Percentiles rank a stretch among this genome's conserved stretches.
Evolutionary conservation across 768 basidiomycete genomes (phyloP).

Genomic region (Suillus luteus): DNA sequence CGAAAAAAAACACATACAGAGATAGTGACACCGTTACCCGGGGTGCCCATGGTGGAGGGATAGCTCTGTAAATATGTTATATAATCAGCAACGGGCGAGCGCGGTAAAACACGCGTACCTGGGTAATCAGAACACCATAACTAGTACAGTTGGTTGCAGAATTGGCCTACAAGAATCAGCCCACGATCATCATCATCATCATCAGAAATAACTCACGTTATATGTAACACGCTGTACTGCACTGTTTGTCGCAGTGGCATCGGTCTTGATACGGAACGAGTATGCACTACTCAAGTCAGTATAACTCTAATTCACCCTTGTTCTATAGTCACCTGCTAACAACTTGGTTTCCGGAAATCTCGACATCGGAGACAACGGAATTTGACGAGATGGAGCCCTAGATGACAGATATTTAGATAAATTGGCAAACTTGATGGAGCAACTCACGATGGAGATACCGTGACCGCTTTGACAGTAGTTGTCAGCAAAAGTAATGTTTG

Average conservation of each 20-base stretch:
- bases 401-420: neutral
- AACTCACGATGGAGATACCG: constrained; percentile 55
- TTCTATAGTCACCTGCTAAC: constrained; percentile 47
- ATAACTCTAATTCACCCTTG: neutral
- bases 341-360: constrained; percentile 54
- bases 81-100: neutral
- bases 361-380: constrained; percentile 46
- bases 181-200: neutral
- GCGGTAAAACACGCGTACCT: constrained; percentile 33
- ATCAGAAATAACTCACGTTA: constrained; percentile 33
- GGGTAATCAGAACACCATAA: constrained; percentile 64
- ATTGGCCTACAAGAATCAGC: constrained; percentile 44
- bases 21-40: constrained; percentile 58
- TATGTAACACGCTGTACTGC: constrained; percentile 53
- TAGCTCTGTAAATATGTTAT: constrained; percentile 46
- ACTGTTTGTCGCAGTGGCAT: constrained; percentile 45
- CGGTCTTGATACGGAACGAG: constrained; percentile 65
- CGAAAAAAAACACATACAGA: constrained; percentile 43
- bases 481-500: constrained; percentile 48
- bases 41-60: constrained; percentile 50
- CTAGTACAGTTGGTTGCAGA: constrained; percentile 46
- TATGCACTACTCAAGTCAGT: constrained; percentile 39
- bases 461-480: constrained; percentile 63
- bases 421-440: neutral
- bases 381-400: constrained; percentile 58